These are phyloP conservation scores for Scedosporium dehoogii DNA, from an alignment of 2,329 filamentous ascomycete species.

Conservation along the genomic window DNA sequence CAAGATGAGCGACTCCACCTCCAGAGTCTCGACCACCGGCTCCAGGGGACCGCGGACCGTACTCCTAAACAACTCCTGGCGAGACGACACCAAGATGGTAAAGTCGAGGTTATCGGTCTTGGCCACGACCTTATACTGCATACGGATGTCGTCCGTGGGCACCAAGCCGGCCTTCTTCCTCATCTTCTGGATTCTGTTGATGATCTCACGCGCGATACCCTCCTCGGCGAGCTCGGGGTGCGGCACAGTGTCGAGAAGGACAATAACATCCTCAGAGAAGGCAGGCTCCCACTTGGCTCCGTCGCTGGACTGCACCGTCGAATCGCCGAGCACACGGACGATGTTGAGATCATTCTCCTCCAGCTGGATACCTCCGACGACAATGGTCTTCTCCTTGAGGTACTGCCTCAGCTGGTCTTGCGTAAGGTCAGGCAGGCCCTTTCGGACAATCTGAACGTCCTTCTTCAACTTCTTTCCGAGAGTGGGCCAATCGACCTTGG, in stretches of 20 bases:
- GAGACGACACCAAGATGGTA: slow-evolving; percentile 57
- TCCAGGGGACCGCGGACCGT: slow-evolving; percentile 68
- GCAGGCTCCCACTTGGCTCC: slow-evolving; percentile 14
- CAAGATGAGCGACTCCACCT: slow-evolving; percentile 44
- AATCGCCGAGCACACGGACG: slow-evolving; percentile 10
- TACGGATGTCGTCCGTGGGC: slow-evolving; percentile 87
- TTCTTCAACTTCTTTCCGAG: slow-evolving; percentile 91
- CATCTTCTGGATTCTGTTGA: slow-evolving; percentile 84
- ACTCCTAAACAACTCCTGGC: slow-evolving; percentile 63
- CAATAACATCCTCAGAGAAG: slow-evolving; percentile 49
- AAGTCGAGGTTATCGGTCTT: slow-evolving; percentile 72
- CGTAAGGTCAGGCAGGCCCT: slow-evolving; percentile 64
- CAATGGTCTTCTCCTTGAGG: slow-evolving; percentile 60
- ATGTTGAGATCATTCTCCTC: slow-evolving; percentile 65
- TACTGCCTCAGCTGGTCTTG: slow-evolving; percentile 75
- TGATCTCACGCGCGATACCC: slow-evolving; percentile 81
- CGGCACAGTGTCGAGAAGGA: slow-evolving; percentile 73
- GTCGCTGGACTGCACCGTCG: slow-evolving; percentile 25
- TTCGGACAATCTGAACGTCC: slow-evolving; percentile 75
- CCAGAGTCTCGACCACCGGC: slow-evolving; percentile 16
- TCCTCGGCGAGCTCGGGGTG: slow-evolving; percentile 83
- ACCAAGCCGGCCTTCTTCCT: slow-evolving; percentile 89
- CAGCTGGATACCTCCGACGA: slow-evolving; percentile 78
- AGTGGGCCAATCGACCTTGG: slow-evolving; percentile 75
- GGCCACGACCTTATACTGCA: slow-evolving; percentile 77